A percentile compares a stretch with the other conserved stretches of the same genome.
These are phyloP conservation scores for Senna tora DNA, from an alignment of 306 rosid species.

Conservation along the genomic window DNA sequence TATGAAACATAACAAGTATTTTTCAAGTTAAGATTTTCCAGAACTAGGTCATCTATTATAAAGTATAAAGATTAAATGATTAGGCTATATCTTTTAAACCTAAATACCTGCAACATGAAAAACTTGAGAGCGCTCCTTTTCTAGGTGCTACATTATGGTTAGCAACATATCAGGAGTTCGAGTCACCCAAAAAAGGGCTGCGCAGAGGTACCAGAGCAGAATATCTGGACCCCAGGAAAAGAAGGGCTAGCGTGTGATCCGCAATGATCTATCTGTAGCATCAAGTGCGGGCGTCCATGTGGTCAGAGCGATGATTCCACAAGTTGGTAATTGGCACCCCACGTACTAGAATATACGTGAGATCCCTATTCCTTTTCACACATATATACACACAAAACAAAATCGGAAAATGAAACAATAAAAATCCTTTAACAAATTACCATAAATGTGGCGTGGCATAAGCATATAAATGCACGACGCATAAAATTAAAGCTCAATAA, in stretches of 20 bases:
- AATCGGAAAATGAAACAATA: too few species aligned
- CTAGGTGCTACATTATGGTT: neutral
- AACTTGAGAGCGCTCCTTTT: neutral
- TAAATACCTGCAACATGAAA: too few species aligned
- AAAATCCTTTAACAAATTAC: too few species aligned
- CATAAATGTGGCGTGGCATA: too few species aligned
- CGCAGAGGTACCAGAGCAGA: neutral
- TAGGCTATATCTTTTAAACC: too few species aligned
- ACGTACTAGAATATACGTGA: neutral
- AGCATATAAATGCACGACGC: neutral
- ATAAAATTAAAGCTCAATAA: too few species aligned
- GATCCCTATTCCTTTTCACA: too few species aligned
- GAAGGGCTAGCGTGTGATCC: neutral
- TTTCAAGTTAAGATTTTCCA: too few species aligned
- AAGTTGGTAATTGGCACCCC: neutral
- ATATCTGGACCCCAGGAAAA: neutral
- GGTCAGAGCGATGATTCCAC: neutral
- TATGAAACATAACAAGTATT: too few species aligned
- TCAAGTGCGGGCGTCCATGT: neutral
- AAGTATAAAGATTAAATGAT: too few species aligned
- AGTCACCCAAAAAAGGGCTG: neutral
- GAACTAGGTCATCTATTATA: too few species aligned
- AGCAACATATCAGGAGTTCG: neutral
- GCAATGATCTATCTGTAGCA: neutral
- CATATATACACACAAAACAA: too few species aligned